Evolutionary conservation across 2,329 filamentous ascomycete genomes (phyloP).

Genomic region (Aspergillus unguis): DNA sequence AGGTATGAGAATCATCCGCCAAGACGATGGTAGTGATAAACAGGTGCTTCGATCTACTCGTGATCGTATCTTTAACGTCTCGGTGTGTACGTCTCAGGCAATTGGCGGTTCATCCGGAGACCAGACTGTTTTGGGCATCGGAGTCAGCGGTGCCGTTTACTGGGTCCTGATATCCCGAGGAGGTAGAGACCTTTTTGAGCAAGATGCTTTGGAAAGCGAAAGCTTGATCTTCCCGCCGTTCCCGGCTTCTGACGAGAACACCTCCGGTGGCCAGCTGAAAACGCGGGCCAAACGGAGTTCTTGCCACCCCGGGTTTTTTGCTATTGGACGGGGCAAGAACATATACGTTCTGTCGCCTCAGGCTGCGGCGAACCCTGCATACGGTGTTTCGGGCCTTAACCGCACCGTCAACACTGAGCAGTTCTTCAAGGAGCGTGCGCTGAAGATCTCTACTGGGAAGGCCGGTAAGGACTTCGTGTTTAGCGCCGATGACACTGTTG

Average conservation of each 20-base stretch:
- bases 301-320: slow-evolving; percentile 88
- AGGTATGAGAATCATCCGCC: slow-evolving; percentile 86
- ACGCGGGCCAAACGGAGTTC: slow-evolving; percentile 89
- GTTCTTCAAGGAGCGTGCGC: slow-evolving; percentile 77
- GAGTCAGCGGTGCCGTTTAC: slow-evolving; percentile 94
- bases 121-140: slow-evolving; percentile 86
- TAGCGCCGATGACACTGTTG: slow-evolving; percentile 90
- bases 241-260: slow-evolving; percentile 80
- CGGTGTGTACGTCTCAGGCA: slow-evolving; percentile 67
- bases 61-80: slow-evolving; percentile 92
- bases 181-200: slow-evolving; percentile 74
- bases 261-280: slow-evolving; percentile 88
- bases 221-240: slow-evolving; percentile 88
- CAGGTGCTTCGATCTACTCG: slow-evolving; percentile 88
- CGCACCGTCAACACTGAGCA: slow-evolving; percentile 77
- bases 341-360: slow-evolving; percentile 79
- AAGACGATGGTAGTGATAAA: slow-evolving; percentile 87
- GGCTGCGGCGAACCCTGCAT: slow-evolving; percentile 50
- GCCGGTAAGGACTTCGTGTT: slow-evolving; percentile 98
- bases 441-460: slow-evolving; percentile 96
- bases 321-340: slow-evolving; percentile 89
- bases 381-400: slow-evolving; percentile 50
- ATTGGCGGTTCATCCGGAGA: slow-evolving; percentile 55
- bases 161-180: slow-evolving; percentile 79
- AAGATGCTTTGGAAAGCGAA: slow-evolving; percentile 74